Percentiles rank a stretch among this genome's conserved stretches.
Evolutionary conservation across 768 basidiomycete species (phyloP).

Genomic region (Hygrophorus pudorinus): DNA sequence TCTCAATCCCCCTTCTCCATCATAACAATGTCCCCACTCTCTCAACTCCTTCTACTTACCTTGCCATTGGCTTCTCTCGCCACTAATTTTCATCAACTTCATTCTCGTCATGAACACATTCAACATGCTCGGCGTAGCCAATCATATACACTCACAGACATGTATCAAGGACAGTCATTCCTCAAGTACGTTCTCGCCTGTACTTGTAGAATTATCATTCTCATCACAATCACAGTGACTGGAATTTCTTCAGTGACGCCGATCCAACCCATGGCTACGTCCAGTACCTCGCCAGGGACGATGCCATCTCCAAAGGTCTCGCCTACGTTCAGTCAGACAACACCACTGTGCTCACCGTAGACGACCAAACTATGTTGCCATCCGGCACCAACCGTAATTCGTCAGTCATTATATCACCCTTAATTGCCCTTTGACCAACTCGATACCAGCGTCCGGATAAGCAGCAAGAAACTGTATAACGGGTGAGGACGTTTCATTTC

Average conservation of each 20-base stretch:
- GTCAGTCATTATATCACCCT: conserved; percentile 21
- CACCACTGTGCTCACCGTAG: conserved; percentile 53
- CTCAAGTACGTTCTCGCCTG: conserved; percentile 35
- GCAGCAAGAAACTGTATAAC: conserved; percentile 48
- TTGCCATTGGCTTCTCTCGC: not conserved
- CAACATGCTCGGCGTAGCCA: conserved; percentile 15
- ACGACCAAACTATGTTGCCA: conserved; percentile 38
- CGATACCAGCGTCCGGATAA: conserved; percentile 51
- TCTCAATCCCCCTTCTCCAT: no score
- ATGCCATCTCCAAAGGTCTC: conserved; percentile 43
- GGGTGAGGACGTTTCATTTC: not conserved
- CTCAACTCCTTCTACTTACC: not conserved
- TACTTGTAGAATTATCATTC: not conserved
- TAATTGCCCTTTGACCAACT: not conserved
- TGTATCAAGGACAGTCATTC: conserved; percentile 43
- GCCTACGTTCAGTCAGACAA: conserved; percentile 53
- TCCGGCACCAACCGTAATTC: conserved; percentile 46
- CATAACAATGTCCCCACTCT: no score
- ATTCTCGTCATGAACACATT: conserved; percentile 9
- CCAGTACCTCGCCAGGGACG: conserved; percentile 37
- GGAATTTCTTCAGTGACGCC: conserved; percentile 50
- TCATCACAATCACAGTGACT: conserved; percentile 32
- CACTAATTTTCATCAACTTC: not conserved
- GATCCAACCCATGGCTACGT: conserved; percentile 72
- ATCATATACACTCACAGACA: conserved; percentile 22